phyloP scores from a whole-genome alignment of 805 yeast species.

The Hanseniaspora pseudoguilliermondii region DNA sequence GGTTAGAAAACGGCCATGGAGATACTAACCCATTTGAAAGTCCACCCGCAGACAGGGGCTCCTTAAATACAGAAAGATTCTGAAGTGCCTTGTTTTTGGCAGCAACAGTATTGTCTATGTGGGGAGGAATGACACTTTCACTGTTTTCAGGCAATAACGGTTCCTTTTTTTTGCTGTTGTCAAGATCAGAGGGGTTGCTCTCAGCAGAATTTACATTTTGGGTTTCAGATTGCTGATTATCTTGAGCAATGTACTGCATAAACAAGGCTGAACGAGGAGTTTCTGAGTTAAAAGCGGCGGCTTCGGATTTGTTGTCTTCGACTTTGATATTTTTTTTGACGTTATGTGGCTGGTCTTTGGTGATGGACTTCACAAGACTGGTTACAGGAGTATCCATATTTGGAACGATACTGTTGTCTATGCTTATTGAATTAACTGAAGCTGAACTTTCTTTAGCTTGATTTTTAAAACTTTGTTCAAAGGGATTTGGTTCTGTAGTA shows the following conservation, averaged over 20 bases:
- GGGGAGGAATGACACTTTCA: background rate
- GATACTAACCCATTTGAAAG: background rate
- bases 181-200: background rate
- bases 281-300: background rate
- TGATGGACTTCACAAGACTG: background rate
- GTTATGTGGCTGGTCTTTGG: background rate
- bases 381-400: constrained; percentile 21
- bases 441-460: constrained; percentile 8
- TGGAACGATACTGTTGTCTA: background rate
- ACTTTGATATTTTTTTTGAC: background rate
- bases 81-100: background rate
- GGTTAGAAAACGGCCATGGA: constrained; percentile 8
- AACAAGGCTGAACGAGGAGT: background rate
- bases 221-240: background rate
- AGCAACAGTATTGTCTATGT: background rate
- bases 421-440: background rate
- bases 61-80: background rate
- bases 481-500: constrained; percentile 86
- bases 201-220: background rate
- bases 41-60: constrained; percentile 5
- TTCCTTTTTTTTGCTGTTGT: background rate
- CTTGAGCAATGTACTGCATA: background rate
- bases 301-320: background rate
- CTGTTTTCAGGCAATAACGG: background rate
- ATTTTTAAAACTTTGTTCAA: constrained; percentile 65